phyloP scores from a whole-genome alignment of 352 stramenopile species.

The Phytophthora crassamura region DNA sequence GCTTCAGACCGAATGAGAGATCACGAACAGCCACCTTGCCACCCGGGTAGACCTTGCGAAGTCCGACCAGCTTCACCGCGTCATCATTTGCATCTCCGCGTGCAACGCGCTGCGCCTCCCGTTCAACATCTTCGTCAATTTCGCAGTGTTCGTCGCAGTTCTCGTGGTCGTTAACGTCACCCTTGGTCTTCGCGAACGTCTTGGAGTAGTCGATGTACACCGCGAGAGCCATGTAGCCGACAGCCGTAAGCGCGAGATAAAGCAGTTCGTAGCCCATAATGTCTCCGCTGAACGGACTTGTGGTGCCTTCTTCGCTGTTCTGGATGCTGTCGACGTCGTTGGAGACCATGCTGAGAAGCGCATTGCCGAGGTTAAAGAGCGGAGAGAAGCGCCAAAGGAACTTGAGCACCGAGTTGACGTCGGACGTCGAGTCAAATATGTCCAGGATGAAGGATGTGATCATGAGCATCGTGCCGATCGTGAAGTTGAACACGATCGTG shows the following conservation, averaged over 20 bases:
- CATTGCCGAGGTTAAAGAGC: constrained; percentile 47
- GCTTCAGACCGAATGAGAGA: constrained; percentile 72
- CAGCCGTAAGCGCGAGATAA: constrained; percentile 48
- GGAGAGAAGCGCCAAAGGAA: constrained; percentile 72
- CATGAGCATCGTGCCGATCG: constrained; percentile 58
- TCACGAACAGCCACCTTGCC: constrained; percentile 73
- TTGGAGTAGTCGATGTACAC: constrained; percentile 66
- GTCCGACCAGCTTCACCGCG: constrained; percentile 30
- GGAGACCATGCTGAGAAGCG: constrained; percentile 32
- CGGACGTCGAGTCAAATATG: constrained; percentile 42
- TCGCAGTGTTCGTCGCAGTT: constrained; percentile 21
- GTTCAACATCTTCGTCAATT: constrained; percentile 45
- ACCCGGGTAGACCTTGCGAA: constrained; percentile 44
- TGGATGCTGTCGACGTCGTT: constrained; percentile 36
- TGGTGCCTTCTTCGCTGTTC: constrained; percentile 37
- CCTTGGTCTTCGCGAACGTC: constrained; percentile 63
- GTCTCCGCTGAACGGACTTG: constrained; percentile 54
- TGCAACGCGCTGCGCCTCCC: constrained; percentile 39
- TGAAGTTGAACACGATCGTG: constrained; percentile 63
- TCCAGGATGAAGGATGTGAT: constrained; percentile 55
- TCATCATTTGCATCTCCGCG: constrained; percentile 28
- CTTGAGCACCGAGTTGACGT: constrained; percentile 53
- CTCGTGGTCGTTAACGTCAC: constrained; percentile 21
- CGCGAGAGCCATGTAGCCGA: constrained; percentile 42
- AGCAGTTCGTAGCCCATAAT: constrained; percentile 58